A percentile compares a stretch with the other conserved stretches of the same genome.
Conservation (phyloP, 768 basidiomycete genomes). For the Piloderma croceum region DNA sequence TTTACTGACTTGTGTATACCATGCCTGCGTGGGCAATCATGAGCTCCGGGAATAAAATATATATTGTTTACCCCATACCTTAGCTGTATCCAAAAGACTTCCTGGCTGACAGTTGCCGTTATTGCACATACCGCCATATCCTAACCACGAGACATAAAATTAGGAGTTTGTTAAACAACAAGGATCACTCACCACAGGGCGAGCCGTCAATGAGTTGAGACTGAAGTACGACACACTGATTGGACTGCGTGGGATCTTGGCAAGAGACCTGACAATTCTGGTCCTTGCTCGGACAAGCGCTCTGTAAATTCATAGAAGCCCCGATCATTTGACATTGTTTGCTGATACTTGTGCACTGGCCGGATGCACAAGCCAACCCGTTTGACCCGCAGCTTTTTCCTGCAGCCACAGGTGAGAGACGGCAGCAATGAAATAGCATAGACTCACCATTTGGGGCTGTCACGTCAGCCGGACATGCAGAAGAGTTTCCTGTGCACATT, state of each 20-base stretch:
- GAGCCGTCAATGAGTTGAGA: constrained; percentile 75
- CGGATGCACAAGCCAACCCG: constrained; percentile 23
- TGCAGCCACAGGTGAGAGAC: constrained; percentile 74
- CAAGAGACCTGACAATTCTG: constrained; percentile 76
- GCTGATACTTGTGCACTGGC: constrained; percentile 7
- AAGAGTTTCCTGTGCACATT: constrained; percentile 69
- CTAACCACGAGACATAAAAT: constrained; percentile 23
- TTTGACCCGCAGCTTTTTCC: constrained; percentile 60
- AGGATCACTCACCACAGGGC: constrained; percentile 58
- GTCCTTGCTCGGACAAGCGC: constrained; percentile 62
- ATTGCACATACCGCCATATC: constrained; percentile 66
- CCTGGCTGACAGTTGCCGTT: constrained; percentile 59
- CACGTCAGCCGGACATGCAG: constrained; percentile 64
- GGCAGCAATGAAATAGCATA: constrained; percentile 55
- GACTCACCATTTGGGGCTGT: constrained; percentile 56
- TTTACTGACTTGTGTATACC: too few relatives aligned
- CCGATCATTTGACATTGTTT: constrained; percentile 73
- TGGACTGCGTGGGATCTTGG: constrained; percentile 55
- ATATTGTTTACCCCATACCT: constrained; percentile 32
- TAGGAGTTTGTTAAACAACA: neutral
- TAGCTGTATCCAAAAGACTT: constrained; percentile 52
- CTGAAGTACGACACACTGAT: constrained; percentile 65
- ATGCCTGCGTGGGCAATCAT: too few relatives aligned
- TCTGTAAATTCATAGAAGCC: constrained; percentile 60
- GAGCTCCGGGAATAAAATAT: neutral